phyloP scores from a whole-genome alignment of 371 early-diverging fungal genomes.

The Mortierella sp. region DNA sequence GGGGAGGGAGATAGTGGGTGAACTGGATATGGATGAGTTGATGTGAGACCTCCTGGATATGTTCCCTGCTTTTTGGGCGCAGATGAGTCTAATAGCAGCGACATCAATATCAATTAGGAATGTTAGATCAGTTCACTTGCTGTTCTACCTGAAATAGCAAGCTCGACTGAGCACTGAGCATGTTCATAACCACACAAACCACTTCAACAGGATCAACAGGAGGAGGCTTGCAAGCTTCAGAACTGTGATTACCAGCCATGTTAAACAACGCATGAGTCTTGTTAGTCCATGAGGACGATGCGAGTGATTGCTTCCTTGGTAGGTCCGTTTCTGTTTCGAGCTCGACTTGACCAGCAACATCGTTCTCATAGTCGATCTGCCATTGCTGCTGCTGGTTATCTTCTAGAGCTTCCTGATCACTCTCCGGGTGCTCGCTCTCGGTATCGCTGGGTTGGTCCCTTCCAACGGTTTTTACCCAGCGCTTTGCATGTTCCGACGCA shows the following conservation, averaged over 20 bases:
- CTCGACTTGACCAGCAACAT: conserved; percentile 35
- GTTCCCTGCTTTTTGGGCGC: conserved; percentile 6
- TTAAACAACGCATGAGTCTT: conserved; percentile 24
- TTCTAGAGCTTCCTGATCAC: conserved; percentile 29
- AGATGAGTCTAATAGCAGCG: conserved; percentile 11
- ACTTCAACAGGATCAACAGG: too few species aligned
- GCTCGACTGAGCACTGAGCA: too few species aligned
- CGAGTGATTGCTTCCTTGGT: neutral
- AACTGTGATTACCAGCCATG: conserved; percentile 24
- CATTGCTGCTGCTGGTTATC: conserved; percentile 41
- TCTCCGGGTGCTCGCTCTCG: conserved; percentile 28
- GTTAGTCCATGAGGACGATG: conserved; percentile 10
- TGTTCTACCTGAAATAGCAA: too few species aligned
- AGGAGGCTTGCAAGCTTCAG: neutral
- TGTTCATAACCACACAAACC: too few species aligned
- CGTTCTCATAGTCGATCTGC: conserved; percentile 46
- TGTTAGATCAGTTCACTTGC: too few species aligned
- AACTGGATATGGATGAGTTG: conserved; percentile 14
- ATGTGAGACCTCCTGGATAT: conserved; percentile 12
- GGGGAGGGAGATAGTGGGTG: conserved; percentile 39
- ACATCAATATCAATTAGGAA: neutral
- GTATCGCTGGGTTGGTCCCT: conserved; percentile 39
- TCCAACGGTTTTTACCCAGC: conserved; percentile 32
- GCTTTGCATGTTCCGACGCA: conserved; percentile 31
- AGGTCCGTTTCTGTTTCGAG: conserved; percentile 16